Evolutionary conservation across 768 basidiomycete genomes (phyloP), one percentile per base, ranked within the genome.

Genomic region (Kwoniella bestiolae): DNA sequence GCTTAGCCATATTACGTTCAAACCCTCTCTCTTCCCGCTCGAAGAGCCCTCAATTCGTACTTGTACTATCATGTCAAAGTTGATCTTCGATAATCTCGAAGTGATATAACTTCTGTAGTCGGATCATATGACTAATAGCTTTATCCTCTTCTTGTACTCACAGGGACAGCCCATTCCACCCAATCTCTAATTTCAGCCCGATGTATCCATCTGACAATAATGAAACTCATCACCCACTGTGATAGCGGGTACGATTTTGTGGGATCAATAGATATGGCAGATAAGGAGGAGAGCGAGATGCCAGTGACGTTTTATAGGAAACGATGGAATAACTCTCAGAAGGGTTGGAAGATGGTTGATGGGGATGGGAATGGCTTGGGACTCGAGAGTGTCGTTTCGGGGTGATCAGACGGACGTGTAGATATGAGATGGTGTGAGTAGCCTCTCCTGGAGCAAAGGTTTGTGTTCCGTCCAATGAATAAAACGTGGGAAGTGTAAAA

Each of bases 231-330:
- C 49, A 77, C 76, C 3, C 70, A 70, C 29, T 64, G 59, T 45
- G 25, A 50, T 29, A 55, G 53, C 7, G 73, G 74, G 16, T 77
- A 77, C 57, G 76, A 77, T 47, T 73, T 73, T 44, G 74, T 75
- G 18, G 74, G 74, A 5, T 68, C 63, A 34, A 69, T 77, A 25
- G 73, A 75, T 41, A 77, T 75, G 76, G 67, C 71, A 23, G 76
- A 77, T 56, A 65, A 46, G 52, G 76, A 77, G 26, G 76, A 77
- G 49, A 74, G 65, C 1, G 74, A 77, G 52, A 70, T 77, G 71
- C 69, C 76, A 6, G 67, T 66, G 5, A 73, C 64, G 6, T 77
- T 77, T 57, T 77, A 73, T 46, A 55, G 76, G 53, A 59, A 56
- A 38, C 61, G 45, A 57, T 64, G 68, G 65, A 6, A 47, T 25